A percentile compares a stretch with the other conserved stretches of the same genome.
phyloP scores from a whole-genome alignment of 208 protist species.

The Crithidia brevicula region DNA sequence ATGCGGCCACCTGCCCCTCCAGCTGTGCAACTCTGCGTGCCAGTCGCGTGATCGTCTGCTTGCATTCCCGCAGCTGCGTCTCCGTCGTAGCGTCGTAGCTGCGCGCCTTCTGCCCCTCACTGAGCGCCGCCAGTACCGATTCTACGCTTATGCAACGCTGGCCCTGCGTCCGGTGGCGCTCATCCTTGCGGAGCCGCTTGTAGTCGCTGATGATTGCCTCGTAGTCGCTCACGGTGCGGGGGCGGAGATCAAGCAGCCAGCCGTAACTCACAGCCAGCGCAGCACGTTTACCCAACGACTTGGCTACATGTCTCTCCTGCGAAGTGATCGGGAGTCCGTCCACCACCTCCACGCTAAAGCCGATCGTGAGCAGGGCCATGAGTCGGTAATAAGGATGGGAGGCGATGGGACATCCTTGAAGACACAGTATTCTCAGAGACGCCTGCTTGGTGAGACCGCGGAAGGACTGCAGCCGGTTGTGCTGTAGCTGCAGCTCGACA shows the following conservation, averaged over 20 bases:
- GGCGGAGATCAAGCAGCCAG: slow-evolving; percentile 65
- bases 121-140: slow-evolving; percentile 8
- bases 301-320: slow-evolving; percentile 57
- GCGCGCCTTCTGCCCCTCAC: not conserved
- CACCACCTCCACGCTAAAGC: slow-evolving; percentile 62
- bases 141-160: not conserved
- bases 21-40: slow-evolving; percentile 25
- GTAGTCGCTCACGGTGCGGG: slow-evolving; percentile 48
- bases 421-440: slow-evolving; percentile 49
- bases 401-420: slow-evolving; percentile 71
- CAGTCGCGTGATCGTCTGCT: slow-evolving; percentile 30
- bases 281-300: slow-evolving; percentile 37
- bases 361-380: slow-evolving; percentile 74
- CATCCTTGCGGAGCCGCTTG: slow-evolving; percentile 33
- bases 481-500: slow-evolving; percentile 51
- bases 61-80: slow-evolving; percentile 18
- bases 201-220: slow-evolving; percentile 47
- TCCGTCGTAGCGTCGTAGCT: slow-evolving; percentile 1
- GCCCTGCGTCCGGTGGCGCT: not conserved
- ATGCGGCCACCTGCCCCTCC: slow-evolving; percentile 17
- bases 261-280: slow-evolving; percentile 82
- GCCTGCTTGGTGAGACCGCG: slow-evolving; percentile 72
- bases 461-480: slow-evolving; percentile 65
- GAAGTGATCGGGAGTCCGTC: slow-evolving; percentile 56
- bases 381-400: slow-evolving; percentile 76